Evolutionary conservation across 73 alveolate genomes (phyloP), one percentile per base, ranked within the genome.

Genomic region (Symbiodinium pilosum): DNA sequence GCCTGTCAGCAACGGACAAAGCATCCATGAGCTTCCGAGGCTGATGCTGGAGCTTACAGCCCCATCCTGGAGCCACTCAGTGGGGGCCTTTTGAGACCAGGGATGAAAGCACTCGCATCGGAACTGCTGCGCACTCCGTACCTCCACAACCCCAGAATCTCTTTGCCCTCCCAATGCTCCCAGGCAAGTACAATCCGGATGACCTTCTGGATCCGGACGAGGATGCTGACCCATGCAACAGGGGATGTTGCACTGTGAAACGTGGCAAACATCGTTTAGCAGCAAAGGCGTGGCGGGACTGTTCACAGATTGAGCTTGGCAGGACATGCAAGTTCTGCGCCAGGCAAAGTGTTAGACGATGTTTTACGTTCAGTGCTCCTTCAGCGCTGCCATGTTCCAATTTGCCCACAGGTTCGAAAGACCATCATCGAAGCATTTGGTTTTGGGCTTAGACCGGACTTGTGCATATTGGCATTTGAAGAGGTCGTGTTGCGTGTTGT

Each of bases 391-490:
- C 26, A 2, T 11, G 73, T 6, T 54, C 73, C 30, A 30, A 12
- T 5, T n/a, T 18, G 24, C 20, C 39, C 39, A 9, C 83, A 91
- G 97, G 97, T 91, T 16, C 97, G 97, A 4, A 68, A 69, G 30
- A 91, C 97, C 89, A 91, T 91, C 97, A 91, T 91, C 38, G 97
- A 91, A 69, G 97, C 97, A 4, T 91, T 91, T 41, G 97, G 97
- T n/a, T 7, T 11, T 38, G 44, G n/a, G n/a, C 93, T 43, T 44
- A 18, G 21, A 3, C 18, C 44, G 26, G 89, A 2, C 24, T 39
- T 4, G 8, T 26, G 73, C 73, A 24, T n/a, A 24, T 26, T 18
- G 26, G 73, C 20, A 54, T 16, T n/a, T 54, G 32, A 54, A 24
- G 30, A 30, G 32, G 3, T 24, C 32, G 26, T n/a, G 32, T 24